phyloP scores from a whole-genome alignment of 2,329 filamentous ascomycete genomes.

The Penicillium occitanis region DNA sequence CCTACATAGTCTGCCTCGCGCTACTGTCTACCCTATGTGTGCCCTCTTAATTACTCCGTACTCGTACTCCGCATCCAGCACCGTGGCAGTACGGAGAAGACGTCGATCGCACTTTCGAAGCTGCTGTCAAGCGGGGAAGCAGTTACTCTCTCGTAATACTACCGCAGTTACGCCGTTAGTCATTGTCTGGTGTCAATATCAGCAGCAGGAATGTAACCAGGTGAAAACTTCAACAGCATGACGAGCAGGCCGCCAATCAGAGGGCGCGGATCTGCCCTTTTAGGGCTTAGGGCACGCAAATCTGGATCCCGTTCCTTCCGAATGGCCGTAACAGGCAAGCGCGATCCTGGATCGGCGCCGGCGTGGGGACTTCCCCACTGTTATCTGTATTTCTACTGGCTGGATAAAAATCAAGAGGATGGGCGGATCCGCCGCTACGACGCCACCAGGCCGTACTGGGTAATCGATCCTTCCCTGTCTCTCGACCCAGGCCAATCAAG shows the following conservation, averaged over 20 bases:
- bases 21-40: too few species aligned
- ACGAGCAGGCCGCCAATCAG: neutral
- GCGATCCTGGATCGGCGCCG: neutral
- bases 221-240: neutral
- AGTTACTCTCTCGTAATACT: neutral
- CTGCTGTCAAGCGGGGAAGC: neutral
- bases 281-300: constrained; percentile 12
- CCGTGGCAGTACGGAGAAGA: neutral
- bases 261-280: neutral
- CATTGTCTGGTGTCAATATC: constrained; percentile 8
- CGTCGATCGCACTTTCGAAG: neutral
- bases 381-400: neutral
- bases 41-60: neutral
- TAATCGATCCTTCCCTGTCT: neutral
- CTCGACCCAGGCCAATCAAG: neutral
- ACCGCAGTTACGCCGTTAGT: neutral
- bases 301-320: neutral
- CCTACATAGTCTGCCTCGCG: neutral
- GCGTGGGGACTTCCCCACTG: neutral
- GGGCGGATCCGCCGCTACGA: neutral
- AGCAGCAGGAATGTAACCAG: neutral
- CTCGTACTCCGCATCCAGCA: neutral
- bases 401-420: neutral
- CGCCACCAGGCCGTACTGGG: neutral
- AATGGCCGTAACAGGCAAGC: neutral